Evolutionary conservation across 2,329 filamentous ascomycete species (phyloP), one percentile per base, ranked within the genome.

Genomic region (Mycosphaerelloides madeirae): DNA sequence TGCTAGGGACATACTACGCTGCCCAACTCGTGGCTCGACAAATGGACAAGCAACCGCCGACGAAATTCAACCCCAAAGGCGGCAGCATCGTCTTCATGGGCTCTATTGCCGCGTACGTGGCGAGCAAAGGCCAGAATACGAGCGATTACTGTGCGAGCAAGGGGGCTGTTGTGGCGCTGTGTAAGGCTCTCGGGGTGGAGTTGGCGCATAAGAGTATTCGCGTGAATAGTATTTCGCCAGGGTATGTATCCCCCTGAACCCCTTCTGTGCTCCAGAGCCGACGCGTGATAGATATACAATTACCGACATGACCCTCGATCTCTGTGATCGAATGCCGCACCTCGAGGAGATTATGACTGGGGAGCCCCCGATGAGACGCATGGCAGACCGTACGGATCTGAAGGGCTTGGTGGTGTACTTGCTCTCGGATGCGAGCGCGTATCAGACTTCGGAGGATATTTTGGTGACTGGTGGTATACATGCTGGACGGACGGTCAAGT

Each of bases 361-460:
- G 20, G 66, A 67, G 50, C 64, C 65, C 3, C 68, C 68, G 3
- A 69, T 68, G 66, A 54, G 57, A 11, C 55, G 65, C 13, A 66
- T 69, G 49, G 66, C 62, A 18, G 64, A 66, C 36, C 57, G 64
- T 2, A 58, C 63, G 8, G 69, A 71, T 49, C 55, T 71, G 8
- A 67, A 68, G 44, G 64, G 60, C 4, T 58, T 63, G 1, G 62
- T 63, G 44, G 68, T 70, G 1, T 69, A 66, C 47, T 54, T 69
- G 6, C 52, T 69, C 3, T 65, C 59, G 6, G 60, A 68, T 41
- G 67, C 68, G 5, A 64, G 61, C 36, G 62, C 65, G 1, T 70
- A 69, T 42, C 61, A 61, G 31, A 71, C 66, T 2, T 57, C 55
- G 1, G 59, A 58, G 37, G 66, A 70, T 44, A 59, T 68, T 16